Conservation (phyloP, 176 grass and related monocot species). For the Triticum urartu region DNA sequence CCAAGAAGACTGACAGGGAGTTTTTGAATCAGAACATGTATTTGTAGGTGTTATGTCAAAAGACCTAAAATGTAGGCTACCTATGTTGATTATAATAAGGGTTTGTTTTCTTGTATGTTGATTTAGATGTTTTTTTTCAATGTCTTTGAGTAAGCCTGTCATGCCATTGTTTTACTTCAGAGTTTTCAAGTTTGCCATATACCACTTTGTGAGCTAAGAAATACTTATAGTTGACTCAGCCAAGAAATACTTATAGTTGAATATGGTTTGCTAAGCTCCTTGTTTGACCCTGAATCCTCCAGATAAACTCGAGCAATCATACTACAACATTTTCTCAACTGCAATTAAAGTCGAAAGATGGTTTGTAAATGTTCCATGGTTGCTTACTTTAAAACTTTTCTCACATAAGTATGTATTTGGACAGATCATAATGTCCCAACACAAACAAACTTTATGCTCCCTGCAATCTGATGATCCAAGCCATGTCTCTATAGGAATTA, state of each 20-base stretch:
- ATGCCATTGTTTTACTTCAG: constrained; percentile 10
- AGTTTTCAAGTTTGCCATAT: background rate
- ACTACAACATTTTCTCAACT: no score
- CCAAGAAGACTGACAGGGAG: no score
- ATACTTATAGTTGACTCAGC: background rate
- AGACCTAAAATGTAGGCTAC: no score
- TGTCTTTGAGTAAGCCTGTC: background rate
- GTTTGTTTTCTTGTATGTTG: background rate
- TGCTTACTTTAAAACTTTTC: no score
- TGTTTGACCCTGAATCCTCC: background rate
- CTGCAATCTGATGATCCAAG: background rate
- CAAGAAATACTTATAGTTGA: background rate
- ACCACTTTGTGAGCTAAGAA: background rate
- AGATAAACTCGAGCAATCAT: background rate
- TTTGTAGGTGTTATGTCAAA: no score
- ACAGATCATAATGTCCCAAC: no score
- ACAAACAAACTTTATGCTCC: background rate
- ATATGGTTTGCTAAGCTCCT: background rate
- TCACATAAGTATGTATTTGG: no score
- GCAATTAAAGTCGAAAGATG: no score
- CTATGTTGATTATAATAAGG: background rate
- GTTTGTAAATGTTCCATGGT: no score
- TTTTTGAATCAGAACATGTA: no score
- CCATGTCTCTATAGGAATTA: background rate
- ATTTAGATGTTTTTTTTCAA: background rate